These are phyloP conservation scores for Erigeron philadelphicus DNA, from an alignment of 140 eudicot genomes.

Conservation along the genomic window DNA sequence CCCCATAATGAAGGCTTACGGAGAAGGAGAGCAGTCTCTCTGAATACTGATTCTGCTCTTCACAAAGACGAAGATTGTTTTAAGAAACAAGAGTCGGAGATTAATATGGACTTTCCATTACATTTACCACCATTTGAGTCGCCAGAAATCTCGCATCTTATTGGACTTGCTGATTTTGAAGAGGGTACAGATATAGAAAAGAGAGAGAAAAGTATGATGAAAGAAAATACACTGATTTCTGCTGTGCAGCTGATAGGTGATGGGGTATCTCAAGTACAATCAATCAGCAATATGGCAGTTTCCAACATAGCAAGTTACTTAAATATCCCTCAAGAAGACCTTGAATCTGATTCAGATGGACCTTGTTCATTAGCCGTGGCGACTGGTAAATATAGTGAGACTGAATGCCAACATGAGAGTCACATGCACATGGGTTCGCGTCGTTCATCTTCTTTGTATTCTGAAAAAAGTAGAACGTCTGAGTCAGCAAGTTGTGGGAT, in stretches of 20 bases:
- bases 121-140: constrained; percentile 47
- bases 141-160: constrained; percentile 39
- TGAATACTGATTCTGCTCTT: constrained; percentile 32
- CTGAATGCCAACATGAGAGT: constrained; percentile 33
- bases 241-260: constrained; percentile 91
- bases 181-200: constrained; percentile 26
- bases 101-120: constrained; percentile 29
- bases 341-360: constrained; percentile 42
- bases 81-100: constrained; percentile 36
- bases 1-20: constrained; percentile 67
- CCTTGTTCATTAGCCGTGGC: constrained; percentile 37
- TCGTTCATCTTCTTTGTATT: constrained; percentile 60
- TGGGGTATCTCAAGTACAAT: constrained; percentile 93
- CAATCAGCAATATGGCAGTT: constrained; percentile 88
- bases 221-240: constrained; percentile 62
- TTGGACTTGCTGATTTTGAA: constrained; percentile 68
- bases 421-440: constrained; percentile 24
- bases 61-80: constrained; percentile 30
- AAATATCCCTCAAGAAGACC: constrained; percentile 69
- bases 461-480: constrained; percentile 72
- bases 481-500: constrained; percentile 70
- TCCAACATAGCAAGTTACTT: constrained; percentile 67
- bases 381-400: constrained; percentile 33
- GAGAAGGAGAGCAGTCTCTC: constrained; percentile 51
- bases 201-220: constrained; percentile 39